phyloP scores from a whole-genome alignment of 345 rosid genomes.

The Boechera retrofracta region DNA sequence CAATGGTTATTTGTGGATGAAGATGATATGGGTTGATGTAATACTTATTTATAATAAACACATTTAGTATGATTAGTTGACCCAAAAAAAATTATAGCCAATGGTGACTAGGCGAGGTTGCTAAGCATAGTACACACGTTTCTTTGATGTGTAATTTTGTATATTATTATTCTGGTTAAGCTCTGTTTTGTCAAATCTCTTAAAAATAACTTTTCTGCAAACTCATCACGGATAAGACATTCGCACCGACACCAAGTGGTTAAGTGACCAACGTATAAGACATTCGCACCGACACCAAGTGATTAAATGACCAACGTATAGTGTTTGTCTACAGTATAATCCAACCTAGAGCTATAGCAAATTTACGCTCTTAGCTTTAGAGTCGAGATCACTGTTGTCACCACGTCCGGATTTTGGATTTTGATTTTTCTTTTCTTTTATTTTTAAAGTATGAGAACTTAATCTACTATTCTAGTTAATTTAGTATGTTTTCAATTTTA shows the following conservation, averaged over 20 bases:
- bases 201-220: neutral
- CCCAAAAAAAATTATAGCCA: too few species aligned
- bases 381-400: neutral
- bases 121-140: constrained; percentile 1
- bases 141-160: neutral
- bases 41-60: constrained; percentile 31
- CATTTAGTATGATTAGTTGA: neutral
- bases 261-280: too few species aligned
- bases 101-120: constrained; percentile 22
- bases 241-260: too few species aligned
- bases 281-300: neutral
- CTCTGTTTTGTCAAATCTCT: neutral
- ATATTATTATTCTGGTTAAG: neutral
- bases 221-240: neutral
- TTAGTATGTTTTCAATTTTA: constrained; percentile 4
- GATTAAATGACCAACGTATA: neutral
- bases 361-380: neutral
- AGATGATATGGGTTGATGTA: constrained; percentile 10
- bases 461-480: neutral
- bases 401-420: neutral
- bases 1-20: constrained; percentile 4
- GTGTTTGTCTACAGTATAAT: neutral
- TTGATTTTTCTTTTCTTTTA: neutral
- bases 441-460: neutral
- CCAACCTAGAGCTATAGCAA: neutral